Base-by-base conservation (phyloP, 2,329 filamentous ascomycete genomes). In the Cucurbitaria berberidis region DNA sequence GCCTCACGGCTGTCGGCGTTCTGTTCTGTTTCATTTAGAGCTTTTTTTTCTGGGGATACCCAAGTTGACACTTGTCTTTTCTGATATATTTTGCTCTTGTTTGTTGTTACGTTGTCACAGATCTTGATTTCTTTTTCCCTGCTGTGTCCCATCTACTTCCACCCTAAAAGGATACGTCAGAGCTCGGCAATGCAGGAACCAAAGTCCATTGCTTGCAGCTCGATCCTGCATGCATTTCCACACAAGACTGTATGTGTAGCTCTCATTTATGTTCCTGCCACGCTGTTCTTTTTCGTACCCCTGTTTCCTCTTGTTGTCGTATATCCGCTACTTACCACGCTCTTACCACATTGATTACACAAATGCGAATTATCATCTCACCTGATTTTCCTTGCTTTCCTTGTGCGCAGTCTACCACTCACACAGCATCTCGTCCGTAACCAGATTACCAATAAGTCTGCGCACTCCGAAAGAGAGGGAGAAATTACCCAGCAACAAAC, bases 1-100 rank as follows among this genome's bases (percentile, higher is more conserved):
- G 67, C 68, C 68, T 67, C 64, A 56, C 66, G 68, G 70, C 67
- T 63, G 56, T 55, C 36, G 65, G 64, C 57, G 66, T 67, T 64
- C 48, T 63, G 45, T 55, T 44, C 11, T 49, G 32, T 53, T 55
- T 36, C 44, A 7, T 47, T 16, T 34, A 41, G 45, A 44, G 13
- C 43, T 34, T 43, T n/a, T 45, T 39, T 34, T 13, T 10, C 15
- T n/a, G 45, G 45, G 42, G 35, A 58, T 54, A 57, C 55, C 55
- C 55, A 45, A 35, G 51, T 52, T 39, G 41, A 32, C 48, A 39
- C 34, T 18, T 32, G 30, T 32, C n/a, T 7, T 48, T 44, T 16
- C 40, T 48, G 19, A 45, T 16, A 36, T n/a, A 16, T 36, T 38
- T 21, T 5, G 9, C 8, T 18, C n/a, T 38, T 21, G 35, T 21